Evolutionary conservation across 2,329 filamentous ascomycete species (phyloP), one percentile per base, ranked within the genome.

Genomic region (Cladosporium sphaerospermum): DNA sequence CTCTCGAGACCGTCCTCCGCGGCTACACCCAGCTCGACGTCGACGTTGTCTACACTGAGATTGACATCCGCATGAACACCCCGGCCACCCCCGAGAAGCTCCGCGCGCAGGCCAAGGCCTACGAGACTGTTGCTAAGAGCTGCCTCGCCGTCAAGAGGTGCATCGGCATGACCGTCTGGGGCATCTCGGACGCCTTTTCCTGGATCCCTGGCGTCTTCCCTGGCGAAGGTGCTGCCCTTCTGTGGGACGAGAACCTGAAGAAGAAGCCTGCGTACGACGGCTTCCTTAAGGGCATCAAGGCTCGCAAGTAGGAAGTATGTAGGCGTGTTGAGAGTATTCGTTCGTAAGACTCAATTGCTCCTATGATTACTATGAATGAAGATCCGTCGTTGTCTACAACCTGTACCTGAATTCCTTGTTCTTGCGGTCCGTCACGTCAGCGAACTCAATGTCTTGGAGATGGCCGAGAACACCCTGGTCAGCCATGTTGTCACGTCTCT

Each of bases 1-100:
- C 55, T 67, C 59, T 72, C 8, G 65, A 65, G 10, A 75, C 78
- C 3, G 55, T 57, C 18, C 72, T 84, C 58, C 71, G 75, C 57
- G 69, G 72, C 1, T 78, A 82, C 46, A 78, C 76, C 2, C 62
- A 63, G n/a, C 67, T 78, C 18, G 74, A 73, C 14, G 73, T 78
- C 16, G 80, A 85, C 58, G 73, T 84, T 28, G 81, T 81, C 8
- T 73, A 83, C 52, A 85, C 82, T 2, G 82, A 85, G 69, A 73
- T 85, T 14, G 84, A 88, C 61, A 84, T 87, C 59, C 60, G 66
- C 32, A 60, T 69, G 28, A 57, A 44, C 31, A 61, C 62, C 1
- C 67, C 68, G 2, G 59, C 60, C 3, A 66, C 61, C 2, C 54
- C 59, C 2, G 55, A 57, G 1, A 62, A 61, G 10, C 53, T 65